Evolutionary conservation across 129 eudicot genomes (phyloP).

Genomic region (Erigeron canadensis): DNA sequence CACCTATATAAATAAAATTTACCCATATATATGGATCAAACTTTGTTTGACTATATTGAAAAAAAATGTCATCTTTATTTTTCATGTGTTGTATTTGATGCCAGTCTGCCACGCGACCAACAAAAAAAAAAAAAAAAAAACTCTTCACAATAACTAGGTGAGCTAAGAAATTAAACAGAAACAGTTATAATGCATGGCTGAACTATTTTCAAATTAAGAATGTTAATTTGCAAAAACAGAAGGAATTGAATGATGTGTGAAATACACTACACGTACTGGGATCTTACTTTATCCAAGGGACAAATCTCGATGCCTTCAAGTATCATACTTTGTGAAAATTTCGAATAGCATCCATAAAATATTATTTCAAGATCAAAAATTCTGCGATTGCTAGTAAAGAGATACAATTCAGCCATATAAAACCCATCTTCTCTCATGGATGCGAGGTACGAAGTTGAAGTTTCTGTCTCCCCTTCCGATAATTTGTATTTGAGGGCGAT

Average conservation of each 20-base stretch:
- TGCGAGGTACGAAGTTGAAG: background rate
- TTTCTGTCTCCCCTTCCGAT: background rate
- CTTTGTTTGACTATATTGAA: background rate
- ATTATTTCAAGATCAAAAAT: background rate
- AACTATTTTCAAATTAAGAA: too few species aligned
- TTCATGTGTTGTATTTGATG: background rate
- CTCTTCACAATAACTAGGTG: background rate
- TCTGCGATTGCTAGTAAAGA: background rate
- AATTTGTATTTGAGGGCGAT: background rate
- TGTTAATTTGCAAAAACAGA: too few species aligned
- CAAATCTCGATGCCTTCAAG: slow-evolving; percentile 4
- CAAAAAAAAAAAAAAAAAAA: too few species aligned
- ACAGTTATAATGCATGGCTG: background rate
- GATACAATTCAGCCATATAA: background rate
- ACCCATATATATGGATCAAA: background rate
- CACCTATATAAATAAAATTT: background rate
- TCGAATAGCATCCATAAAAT: background rate
- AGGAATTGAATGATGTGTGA: background rate
- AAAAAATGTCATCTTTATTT: background rate
- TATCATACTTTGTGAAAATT: background rate
- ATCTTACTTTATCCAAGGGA: slow-evolving; percentile 2
- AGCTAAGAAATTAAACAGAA: background rate
- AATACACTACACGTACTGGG: background rate
- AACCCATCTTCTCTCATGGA: background rate
- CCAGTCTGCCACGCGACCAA: too few species aligned